These are phyloP conservation scores for Phalaenopsis aphrodite DNA, from an alignment of 106 monocot genomes.

Conservation along the genomic window DNA sequence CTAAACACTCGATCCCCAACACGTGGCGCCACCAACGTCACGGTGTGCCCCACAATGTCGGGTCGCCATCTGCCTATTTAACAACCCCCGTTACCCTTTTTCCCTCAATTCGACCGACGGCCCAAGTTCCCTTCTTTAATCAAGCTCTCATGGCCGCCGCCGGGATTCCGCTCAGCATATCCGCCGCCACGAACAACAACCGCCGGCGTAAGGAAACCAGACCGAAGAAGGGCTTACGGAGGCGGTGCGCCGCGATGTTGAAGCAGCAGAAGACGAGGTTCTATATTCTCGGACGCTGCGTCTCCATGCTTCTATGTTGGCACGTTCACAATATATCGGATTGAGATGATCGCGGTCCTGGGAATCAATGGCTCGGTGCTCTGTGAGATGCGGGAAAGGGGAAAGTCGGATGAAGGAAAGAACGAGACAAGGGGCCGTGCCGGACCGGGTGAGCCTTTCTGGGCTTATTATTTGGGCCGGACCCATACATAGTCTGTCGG, in stretches of 20 bases:
- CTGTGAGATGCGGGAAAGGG: background rate
- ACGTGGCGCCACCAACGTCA: background rate
- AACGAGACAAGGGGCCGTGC: background rate
- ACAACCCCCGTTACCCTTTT: background rate
- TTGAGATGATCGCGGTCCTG: background rate
- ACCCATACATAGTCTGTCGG: background rate
- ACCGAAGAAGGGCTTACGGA: background rate
- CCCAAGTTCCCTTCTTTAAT: background rate
- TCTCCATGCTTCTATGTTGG: constrained; percentile 90
- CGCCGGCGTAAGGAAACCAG: background rate
- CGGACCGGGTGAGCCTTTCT: background rate
- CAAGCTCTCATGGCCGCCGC: background rate
- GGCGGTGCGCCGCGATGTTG: constrained; percentile 26
- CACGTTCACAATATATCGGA: constrained; percentile 28
- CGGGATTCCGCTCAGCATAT: background rate
- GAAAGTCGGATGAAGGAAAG: background rate
- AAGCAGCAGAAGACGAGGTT: constrained; percentile 87
- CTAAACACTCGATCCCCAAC: background rate
- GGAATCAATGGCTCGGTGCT: background rate
- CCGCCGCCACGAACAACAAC: background rate
- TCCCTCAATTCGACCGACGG: background rate
- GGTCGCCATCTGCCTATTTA: background rate
- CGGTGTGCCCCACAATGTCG: background rate
- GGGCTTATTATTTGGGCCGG: background rate
- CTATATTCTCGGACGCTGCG: constrained; percentile 74